Evolutionary conservation across 2,329 filamentous ascomycete genomes (phyloP).

Genomic region (Pyrenochaeta sp.): DNA sequence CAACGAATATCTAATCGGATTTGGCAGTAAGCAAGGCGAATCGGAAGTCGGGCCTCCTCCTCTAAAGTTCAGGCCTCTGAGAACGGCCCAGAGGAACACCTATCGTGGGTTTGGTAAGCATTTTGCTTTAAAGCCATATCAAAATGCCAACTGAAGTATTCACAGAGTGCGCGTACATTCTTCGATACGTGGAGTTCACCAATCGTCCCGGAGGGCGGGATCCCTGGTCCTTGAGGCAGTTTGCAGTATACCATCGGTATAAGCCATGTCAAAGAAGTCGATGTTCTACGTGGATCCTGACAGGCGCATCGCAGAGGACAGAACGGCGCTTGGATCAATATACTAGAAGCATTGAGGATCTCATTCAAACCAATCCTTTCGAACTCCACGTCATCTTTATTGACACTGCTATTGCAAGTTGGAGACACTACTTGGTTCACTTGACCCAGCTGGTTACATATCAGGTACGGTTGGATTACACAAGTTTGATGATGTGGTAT

Average conservation of each 20-base stretch:
- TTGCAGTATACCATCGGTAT: conserved; percentile 15
- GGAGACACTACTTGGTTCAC: conserved; percentile 24
- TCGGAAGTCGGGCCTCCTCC: conserved; percentile 27
- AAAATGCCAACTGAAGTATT: background rate
- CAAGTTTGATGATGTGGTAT: background rate
- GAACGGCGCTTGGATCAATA: conserved; percentile 11
- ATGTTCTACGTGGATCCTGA: conserved; percentile 17
- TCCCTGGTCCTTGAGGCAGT: conserved; percentile 20
- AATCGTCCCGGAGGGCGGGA: conserved; percentile 4
- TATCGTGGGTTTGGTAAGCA: conserved; percentile 24
- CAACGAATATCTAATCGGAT: conserved; percentile 25
- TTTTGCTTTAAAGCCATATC: background rate
- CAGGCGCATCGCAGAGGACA: conserved; percentile 10
- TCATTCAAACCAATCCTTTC: conserved; percentile 23
- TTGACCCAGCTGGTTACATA: conserved; percentile 11
- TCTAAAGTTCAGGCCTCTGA: conserved; percentile 19
- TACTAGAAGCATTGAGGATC: background rate
- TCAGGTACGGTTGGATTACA: background rate
- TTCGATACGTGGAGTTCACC: conserved; percentile 18
- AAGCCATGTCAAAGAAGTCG: background rate
- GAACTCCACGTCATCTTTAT: conserved; percentile 32
- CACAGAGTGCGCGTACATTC: conserved; percentile 15
- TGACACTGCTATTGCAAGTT: conserved; percentile 22
- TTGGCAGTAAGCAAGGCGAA: conserved; percentile 17
- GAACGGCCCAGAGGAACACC: conserved; percentile 6